phyloP scores from a whole-genome alignment of 768 basidiomycete genomes.

The Pluteus cervinus region DNA sequence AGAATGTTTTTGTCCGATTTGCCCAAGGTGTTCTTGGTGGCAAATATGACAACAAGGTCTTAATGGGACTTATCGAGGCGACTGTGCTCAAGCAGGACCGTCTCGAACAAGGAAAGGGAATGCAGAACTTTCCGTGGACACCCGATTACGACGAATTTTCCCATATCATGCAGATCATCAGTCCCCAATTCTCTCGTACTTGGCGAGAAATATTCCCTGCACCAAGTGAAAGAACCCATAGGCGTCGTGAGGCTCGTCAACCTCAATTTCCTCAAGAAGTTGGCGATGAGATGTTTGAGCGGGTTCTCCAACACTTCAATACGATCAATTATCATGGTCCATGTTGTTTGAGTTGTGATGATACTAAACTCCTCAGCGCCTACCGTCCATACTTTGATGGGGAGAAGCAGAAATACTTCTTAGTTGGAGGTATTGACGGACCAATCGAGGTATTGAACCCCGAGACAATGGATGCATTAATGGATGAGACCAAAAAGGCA shows the following conservation, averaged over 20 bases:
- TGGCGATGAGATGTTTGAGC: slow-evolving; percentile 12
- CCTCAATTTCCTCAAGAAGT: slow-evolving; percentile 19
- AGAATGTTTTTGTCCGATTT: not conserved
- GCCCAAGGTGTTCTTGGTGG: not conserved
- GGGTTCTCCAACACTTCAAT: slow-evolving; percentile 11
- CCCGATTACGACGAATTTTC: slow-evolving; percentile 13
- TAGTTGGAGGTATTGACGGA: slow-evolving; percentile 18
- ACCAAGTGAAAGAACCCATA: not conserved
- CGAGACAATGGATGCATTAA: slow-evolving; percentile 8
- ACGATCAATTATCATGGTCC: slow-evolving; percentile 16
- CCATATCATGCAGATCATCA: slow-evolving; percentile 12
- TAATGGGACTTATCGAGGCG: not conserved
- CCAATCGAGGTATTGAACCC: slow-evolving; percentile 16
- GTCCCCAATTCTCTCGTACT: slow-evolving; percentile 13
- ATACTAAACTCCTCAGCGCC: slow-evolving; percentile 24
- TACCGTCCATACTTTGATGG: slow-evolving; percentile 20
- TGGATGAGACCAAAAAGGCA: slow-evolving; percentile 11
- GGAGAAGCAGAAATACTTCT: slow-evolving; percentile 9
- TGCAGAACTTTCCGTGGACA: not conserved
- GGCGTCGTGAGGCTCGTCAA: slow-evolving; percentile 5
- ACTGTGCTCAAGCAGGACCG: not conserved
- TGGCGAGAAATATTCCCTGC: slow-evolving; percentile 8
- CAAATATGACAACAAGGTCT: not conserved
- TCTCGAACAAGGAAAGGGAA: not conserved
- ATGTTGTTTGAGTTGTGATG: slow-evolving; percentile 24